These are phyloP conservation scores for Aspergillus brasiliensis DNA, from an alignment of 2,329 filamentous ascomycete species.

Conservation along the genomic window DNA sequence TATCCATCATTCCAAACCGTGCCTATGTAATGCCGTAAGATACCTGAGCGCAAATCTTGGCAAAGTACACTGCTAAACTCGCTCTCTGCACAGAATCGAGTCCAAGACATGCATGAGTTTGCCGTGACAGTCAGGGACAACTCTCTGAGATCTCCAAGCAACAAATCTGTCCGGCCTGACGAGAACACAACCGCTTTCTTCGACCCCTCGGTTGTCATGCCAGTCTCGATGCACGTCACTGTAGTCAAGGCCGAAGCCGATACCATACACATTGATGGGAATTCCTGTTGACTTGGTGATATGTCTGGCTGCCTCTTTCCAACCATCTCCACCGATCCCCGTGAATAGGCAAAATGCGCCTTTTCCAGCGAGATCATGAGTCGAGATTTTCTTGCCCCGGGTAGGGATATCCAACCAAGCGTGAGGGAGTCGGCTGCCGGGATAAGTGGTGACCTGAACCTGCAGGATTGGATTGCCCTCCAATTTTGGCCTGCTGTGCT, in stretches of 20 bases:
- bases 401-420: too few species aligned
- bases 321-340: too few species aligned
- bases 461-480: neutral
- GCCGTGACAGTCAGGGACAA: slow-evolving; percentile 2
- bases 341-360: too few species aligned
- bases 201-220: slow-evolving; percentile 22
- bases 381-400: too few species aligned
- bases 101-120: neutral
- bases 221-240: slow-evolving; percentile 9
- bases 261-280: slow-evolving; percentile 1
- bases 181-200: slow-evolving; percentile 27
- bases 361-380: too few species aligned
- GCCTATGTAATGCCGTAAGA: too few species aligned
- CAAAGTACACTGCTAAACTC: too few species aligned
- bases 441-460: slow-evolving; percentile 5
- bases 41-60: too few species aligned
- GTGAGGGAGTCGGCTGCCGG: slow-evolving; percentile 1
- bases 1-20: too few species aligned
- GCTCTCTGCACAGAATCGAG: too few species aligned
- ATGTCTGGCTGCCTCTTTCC: too few species aligned
- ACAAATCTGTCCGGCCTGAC: slow-evolving; percentile 41
- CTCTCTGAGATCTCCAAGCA: slow-evolving; percentile 27
- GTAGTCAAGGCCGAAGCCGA: slow-evolving; percentile 9
- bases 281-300: neutral
- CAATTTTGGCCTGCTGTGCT: too few species aligned